phyloP scores from a whole-genome alignment of 2,329 filamentous ascomycete species.

The Elsinoe necatrix region DNA sequence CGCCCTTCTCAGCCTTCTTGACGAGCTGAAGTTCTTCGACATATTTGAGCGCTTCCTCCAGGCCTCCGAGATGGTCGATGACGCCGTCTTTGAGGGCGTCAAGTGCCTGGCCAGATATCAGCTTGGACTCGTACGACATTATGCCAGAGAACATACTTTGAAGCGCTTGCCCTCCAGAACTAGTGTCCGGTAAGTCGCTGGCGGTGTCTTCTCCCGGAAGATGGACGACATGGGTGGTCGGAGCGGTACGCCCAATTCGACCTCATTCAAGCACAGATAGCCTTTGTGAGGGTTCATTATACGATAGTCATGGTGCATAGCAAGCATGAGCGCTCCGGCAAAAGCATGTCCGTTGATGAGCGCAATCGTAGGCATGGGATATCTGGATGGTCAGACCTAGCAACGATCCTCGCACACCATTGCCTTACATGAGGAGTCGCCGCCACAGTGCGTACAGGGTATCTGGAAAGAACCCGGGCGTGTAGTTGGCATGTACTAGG shows the following conservation, averaged over 20 bases:
- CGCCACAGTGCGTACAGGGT: conserved; percentile 58
- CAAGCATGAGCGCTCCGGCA: conserved; percentile 71
- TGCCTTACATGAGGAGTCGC: conserved; percentile 49
- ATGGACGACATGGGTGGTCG: conserved; percentile 64
- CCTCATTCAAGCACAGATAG: conserved; percentile 73
- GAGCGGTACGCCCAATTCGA: conserved; percentile 70
- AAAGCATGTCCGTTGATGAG: conserved; percentile 70
- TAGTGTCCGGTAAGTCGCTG: conserved; percentile 50
- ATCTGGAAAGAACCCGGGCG: conserved; percentile 51
- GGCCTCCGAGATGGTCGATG: conserved; percentile 58
- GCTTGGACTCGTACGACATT: not conserved
- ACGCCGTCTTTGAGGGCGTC: conserved; percentile 59
- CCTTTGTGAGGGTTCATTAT: conserved; percentile 62
- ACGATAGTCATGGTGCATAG: conserved; percentile 77
- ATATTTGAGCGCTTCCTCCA: conserved; percentile 55
- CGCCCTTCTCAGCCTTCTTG: conserved; percentile 54
- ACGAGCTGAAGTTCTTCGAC: conserved; percentile 52
- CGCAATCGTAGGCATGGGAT: conserved; percentile 75
- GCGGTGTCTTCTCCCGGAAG: conserved; percentile 60
- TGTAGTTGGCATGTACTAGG: conserved; percentile 54
- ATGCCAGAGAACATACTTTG: conserved; percentile 25
- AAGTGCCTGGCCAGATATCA: conserved; percentile 33
- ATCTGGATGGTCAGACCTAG: conserved; percentile 34
- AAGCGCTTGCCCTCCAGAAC: conserved; percentile 68
- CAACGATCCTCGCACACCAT: not conserved